Conservation (phyloP, 768 basidiomycete species). For the Hysterangium stoloniferum region DNA sequence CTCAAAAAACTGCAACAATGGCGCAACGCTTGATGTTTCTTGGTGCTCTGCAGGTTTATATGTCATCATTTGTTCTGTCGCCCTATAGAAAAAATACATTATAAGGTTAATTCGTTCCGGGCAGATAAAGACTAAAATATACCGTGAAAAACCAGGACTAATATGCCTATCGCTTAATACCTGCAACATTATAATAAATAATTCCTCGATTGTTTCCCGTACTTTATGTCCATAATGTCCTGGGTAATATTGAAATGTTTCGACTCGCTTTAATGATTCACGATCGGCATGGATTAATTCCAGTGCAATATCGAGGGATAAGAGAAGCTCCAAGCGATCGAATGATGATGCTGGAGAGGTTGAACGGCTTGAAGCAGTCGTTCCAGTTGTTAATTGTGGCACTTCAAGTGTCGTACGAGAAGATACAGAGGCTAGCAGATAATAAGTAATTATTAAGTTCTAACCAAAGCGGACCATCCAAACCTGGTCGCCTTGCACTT, state of each 20-base stretch:
- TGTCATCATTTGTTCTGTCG: constrained; percentile 80
- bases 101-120: background rate
- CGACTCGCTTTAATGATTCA: constrained; percentile 84
- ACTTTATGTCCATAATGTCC: constrained; percentile 83
- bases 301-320: constrained; percentile 86
- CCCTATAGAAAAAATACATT: constrained; percentile 42
- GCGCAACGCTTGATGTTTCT: constrained; percentile 77
- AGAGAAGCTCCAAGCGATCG: constrained; percentile 71
- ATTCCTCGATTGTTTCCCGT: constrained; percentile 87
- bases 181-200: constrained; percentile 79
- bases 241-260: constrained; percentile 84
- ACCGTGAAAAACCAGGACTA: constrained; percentile 70
- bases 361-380: constrained; percentile 18
- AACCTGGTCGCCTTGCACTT: background rate
- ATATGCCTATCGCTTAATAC: constrained; percentile 76
- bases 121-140: constrained; percentile 22
- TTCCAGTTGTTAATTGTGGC: background rate
- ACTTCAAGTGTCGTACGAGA: background rate
- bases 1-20: constrained; percentile 94
- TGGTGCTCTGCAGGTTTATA: constrained; percentile 87
- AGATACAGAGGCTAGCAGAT: constrained; percentile 12
- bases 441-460: background rate
- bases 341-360: constrained; percentile 19
- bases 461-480: background rate
- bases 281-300: constrained; percentile 91